A percentile compares a stretch with the other conserved stretches of the same genome.
phyloP scores from a whole-genome alignment of 2,329 filamentous ascomycete genomes.

The Ceratocystis albifundus region DNA sequence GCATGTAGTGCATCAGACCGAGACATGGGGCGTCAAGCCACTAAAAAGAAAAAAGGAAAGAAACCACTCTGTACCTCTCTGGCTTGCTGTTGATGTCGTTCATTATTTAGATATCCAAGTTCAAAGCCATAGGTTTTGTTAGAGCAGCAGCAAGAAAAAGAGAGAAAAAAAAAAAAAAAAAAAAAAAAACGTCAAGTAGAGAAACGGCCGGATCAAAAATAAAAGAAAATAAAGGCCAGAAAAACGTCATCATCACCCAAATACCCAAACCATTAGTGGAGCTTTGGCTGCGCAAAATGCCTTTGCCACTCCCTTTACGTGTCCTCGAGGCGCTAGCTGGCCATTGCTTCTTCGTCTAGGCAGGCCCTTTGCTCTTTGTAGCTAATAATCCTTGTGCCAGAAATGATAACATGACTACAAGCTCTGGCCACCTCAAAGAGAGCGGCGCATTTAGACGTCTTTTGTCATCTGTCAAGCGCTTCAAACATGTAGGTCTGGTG shows the following conservation, averaged over 20 bases:
- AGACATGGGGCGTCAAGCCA: conserved; percentile 1
- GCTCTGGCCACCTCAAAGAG: neutral
- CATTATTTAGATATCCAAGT: neutral
- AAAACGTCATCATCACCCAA: neutral
- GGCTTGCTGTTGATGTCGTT: neutral
- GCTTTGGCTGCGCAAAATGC: neutral
- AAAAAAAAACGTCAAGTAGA: neutral
- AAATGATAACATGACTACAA: neutral
- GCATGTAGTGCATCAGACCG: conserved; percentile 1
- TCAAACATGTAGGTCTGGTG: neutral
- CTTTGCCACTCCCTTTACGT: neutral
- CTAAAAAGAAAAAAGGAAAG: neutral
- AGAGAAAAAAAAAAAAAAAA: neutral
- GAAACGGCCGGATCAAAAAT: neutral
- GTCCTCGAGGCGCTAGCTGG: neutral
- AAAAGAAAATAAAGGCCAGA: neutral
- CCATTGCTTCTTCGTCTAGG: neutral
- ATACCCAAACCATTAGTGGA: neutral
- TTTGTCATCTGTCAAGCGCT: neutral
- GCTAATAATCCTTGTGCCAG: neutral
- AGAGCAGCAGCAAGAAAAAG: neutral
- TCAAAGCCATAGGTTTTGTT: neutral
- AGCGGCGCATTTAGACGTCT: neutral
- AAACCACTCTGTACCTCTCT: no score
- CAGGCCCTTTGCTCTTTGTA: neutral